phyloP scores from a whole-genome alignment of 495 filamentous ascomycete species.

The Tirmania nivea region DNA sequence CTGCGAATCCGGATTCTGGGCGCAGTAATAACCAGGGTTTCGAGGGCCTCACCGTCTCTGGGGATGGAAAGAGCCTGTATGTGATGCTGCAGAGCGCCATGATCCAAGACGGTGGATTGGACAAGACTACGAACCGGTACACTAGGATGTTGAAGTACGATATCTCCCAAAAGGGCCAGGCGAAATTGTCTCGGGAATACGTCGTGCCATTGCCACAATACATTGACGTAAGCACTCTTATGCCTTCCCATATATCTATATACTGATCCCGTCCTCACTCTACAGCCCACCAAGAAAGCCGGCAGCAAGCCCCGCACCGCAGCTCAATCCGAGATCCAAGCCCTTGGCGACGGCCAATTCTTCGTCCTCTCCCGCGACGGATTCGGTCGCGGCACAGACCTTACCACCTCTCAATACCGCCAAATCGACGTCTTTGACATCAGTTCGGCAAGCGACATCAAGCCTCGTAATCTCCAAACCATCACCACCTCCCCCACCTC shows the following conservation, averaged over 20 bases:
- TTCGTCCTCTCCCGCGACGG: conserved; percentile 47
- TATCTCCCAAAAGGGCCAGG: conserved; percentile 22
- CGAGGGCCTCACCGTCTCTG: conserved; percentile 44
- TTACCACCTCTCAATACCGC: conserved; percentile 39
- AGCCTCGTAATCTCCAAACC: conserved; percentile 13
- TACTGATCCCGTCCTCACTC: not conserved
- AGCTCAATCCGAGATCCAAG: conserved; percentile 51
- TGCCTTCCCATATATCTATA: not conserved
- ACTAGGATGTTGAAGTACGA: conserved; percentile 44
- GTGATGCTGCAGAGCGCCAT: conserved; percentile 46
- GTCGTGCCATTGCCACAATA: conserved; percentile 45
- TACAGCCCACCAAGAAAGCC: conserved; percentile 16
- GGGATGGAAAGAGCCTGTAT: conserved; percentile 44
- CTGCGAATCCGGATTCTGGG: conserved; percentile 38
- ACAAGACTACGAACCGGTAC: conserved; percentile 31
- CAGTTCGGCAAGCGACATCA: conserved; percentile 40
- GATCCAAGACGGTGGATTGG: conserved; percentile 41
- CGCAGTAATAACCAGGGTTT: conserved; percentile 60
- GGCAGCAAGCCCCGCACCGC: conserved; percentile 30
- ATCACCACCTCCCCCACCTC: conserved; percentile 17
- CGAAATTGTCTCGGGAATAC: conserved; percentile 37
- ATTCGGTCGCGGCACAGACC: conserved; percentile 35
- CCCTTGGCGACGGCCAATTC: conserved; percentile 41
- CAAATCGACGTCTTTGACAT: conserved; percentile 58
- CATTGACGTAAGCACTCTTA: conserved; percentile 13